Base-by-base conservation (phyloP, 345 rosid species). In the Bretschneidera sinensis region DNA sequence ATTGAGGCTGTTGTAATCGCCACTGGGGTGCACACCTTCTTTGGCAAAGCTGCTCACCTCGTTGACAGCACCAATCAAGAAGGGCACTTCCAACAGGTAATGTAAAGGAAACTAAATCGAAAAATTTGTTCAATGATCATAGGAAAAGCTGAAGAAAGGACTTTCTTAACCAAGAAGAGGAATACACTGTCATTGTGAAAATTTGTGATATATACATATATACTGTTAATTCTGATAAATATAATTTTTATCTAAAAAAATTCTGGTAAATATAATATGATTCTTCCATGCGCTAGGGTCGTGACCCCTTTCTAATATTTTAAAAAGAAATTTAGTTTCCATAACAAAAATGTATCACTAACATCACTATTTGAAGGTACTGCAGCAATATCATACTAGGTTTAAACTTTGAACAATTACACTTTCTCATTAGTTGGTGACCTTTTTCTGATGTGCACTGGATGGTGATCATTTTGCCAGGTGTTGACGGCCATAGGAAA, bases 41-140 rank as follows among this genome's bases (percentile, higher is more conserved):
- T 88, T 19, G 96, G 96, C 9, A 88, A 88, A 79, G 96, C 96
- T 39, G 96, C 96, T 65, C 96, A 88, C 65, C 92, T 88, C 15
- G 90, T 88, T 1, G 92, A 85, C 71, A 88, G 76, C 74, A 88
- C 96, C 63, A 78, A 83, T 63, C 83, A 83, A 71, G 85, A 73
- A 54, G 96, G 92, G 1, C 96, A 88, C 58, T 88, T 88, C 83
- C 96, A 88, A 59, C 81, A 85, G 79, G 87, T 76, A 64, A 24
- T 25, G 16, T 35, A 19, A 11, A 24, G 13, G 51, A 10, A 33
- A 34, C 8, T 6, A 17, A 43, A 34, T 6, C 15, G 45, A 61
- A 21, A 19, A 19, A 2, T 18, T 51, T 51, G 45, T 13, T 39
- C 15, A 13, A 39, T 39, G 10, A 14, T 39, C 45, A 7, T 39